Evolutionary conservation across 1,284 basidiomycete genomes (phyloP), one percentile per base, ranked within the genome.

Genomic region (Takashimella koratensis): DNA sequence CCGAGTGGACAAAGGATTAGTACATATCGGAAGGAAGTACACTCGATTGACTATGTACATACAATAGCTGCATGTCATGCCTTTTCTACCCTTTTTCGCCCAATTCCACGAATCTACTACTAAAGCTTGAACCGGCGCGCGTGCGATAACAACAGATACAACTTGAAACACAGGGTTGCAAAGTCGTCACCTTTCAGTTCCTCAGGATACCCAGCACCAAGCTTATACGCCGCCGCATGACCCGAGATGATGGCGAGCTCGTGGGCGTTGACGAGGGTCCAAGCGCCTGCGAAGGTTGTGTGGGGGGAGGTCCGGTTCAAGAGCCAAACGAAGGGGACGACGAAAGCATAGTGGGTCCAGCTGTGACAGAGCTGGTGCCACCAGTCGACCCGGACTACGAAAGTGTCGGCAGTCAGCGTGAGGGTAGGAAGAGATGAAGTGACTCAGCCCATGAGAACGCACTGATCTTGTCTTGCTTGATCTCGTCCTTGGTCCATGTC

Each of bases 181-280:
- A 75, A 73, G 12, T 67, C 63, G 53, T 75, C 69, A 30, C 71
- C 54, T 45, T 68, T 67, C 43, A 74, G 52, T 36, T 75, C 72
- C 21, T 56, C 54, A 0, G 72, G 73, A 62, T 80, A 80, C 45
- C 65, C 64, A 1, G 77, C 80, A 0, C 80, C 79, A 11, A 80
- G 64, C 45, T 73, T 62, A 54, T 79, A 79, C 0, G 79, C 80
- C 0, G 79, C 79, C 0, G 78, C 74, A 62, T 62, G 43, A 40
- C 71, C 80, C 1, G 70, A 73, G 43, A 79, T 77, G 61, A 79
- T 74, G 39, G 75, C 79, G 3, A 79, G 62, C 56, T 80, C 79
- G 56, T 79, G 78, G 45, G 76, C 77, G 53, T 78, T 77, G 36
- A 75, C 75, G 13, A 77, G 58, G 2, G 72, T 78, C 73, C 76